Evolutionary conservation across 2,329 filamentous ascomycete genomes (phyloP).

Genomic region (Gaeumannomyces tritici): DNA sequence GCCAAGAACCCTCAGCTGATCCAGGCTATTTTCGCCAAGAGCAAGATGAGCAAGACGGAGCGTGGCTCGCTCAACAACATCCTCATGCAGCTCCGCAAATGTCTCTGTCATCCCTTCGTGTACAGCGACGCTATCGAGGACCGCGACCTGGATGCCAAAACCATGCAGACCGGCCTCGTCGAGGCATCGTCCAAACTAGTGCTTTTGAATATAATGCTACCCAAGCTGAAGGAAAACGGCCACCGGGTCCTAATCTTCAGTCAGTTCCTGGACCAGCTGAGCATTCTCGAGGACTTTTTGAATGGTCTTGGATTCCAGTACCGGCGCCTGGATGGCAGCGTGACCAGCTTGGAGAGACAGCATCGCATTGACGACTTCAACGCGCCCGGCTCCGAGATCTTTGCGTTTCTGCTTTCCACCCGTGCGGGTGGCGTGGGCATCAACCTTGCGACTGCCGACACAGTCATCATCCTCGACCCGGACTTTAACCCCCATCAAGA

Average conservation of each 20-base stretch:
- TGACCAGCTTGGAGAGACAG: slow-evolving; percentile 79
- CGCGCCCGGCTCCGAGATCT: slow-evolving; percentile 68
- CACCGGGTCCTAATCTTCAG: slow-evolving; percentile 93
- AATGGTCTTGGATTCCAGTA: slow-evolving; percentile 63
- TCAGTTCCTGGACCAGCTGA: slow-evolving; percentile 82
- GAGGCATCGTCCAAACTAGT: slow-evolving; percentile 88
- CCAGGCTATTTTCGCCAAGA: slow-evolving; percentile 69
- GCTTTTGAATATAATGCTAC: slow-evolving; percentile 74
- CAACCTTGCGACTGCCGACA: slow-evolving; percentile 93
- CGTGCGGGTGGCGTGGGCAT: slow-evolving; percentile 94
- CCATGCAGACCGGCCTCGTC: slow-evolving; percentile 71
- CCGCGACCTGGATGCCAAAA: slow-evolving; percentile 47
- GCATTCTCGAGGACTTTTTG: slow-evolving; percentile 88
- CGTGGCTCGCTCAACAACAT: slow-evolving; percentile 85
- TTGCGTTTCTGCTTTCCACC: slow-evolving; percentile 88
- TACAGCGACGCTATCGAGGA: slow-evolving; percentile 91
- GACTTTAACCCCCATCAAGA: slow-evolving; percentile 99
- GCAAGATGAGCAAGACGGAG: slow-evolving; percentile 58
- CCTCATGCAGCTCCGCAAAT: slow-evolving; percentile 88
- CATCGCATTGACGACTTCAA: slow-evolving; percentile 93
- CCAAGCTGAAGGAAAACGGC: slow-evolving; percentile 74
- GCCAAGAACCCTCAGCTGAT: slow-evolving; percentile 85
- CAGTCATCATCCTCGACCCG: slow-evolving; percentile 92
- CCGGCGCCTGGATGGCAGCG: slow-evolving; percentile 76
- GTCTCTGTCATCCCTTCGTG: slow-evolving; percentile 90